phyloP scores from a whole-genome alignment of 2,329 filamentous ascomycete genomes.

The Sclerotinia minor region DNA sequence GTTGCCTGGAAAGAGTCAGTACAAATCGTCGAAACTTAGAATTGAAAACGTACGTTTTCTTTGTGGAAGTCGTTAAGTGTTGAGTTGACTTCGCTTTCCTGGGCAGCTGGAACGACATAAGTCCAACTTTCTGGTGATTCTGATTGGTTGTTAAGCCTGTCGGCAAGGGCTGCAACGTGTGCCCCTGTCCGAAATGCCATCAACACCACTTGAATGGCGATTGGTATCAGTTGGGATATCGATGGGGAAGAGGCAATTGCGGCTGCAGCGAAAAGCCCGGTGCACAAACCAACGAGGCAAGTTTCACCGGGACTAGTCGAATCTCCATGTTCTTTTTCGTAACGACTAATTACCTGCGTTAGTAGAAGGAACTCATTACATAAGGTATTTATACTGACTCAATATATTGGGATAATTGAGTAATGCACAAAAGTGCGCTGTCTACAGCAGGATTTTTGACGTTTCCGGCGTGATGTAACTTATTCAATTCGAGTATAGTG shows the following conservation, averaged over 20 bases:
- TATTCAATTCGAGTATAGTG: slow-evolving; percentile 63
- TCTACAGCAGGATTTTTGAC: slow-evolving; percentile 63
- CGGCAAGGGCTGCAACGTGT: slow-evolving; percentile 27
- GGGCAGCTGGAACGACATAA: slow-evolving; percentile 60
- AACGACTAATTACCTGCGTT: slow-evolving; percentile 10
- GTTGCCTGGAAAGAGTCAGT: slow-evolving; percentile 32
- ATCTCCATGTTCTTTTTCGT: slow-evolving; percentile 24
- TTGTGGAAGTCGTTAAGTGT: slow-evolving; percentile 59
- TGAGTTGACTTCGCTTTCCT: slow-evolving; percentile 52
- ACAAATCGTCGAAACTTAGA: background rate
- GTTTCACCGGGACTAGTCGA: slow-evolving; percentile 15
- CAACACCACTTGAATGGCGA: slow-evolving; percentile 22
- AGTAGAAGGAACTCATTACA: background rate
- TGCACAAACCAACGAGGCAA: slow-evolving; percentile 25
- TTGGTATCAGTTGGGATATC: slow-evolving; percentile 23
- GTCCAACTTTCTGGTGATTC: slow-evolving; percentile 64
- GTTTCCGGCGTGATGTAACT: slow-evolving; percentile 59
- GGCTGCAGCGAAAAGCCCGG: slow-evolving; percentile 23
- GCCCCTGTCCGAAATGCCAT: slow-evolving; percentile 22
- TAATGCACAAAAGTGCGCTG: slow-evolving; percentile 62
- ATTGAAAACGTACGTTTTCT: slow-evolving; percentile 47
- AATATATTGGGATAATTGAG: slow-evolving; percentile 68
- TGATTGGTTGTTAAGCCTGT: slow-evolving; percentile 35
- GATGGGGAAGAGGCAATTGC: slow-evolving; percentile 24
- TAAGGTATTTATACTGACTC: slow-evolving; percentile 50